These are phyloP conservation scores for Rhizopus delemar DNA, from an alignment of 371 early-diverging fungal genomes.

Conservation along the genomic window DNA sequence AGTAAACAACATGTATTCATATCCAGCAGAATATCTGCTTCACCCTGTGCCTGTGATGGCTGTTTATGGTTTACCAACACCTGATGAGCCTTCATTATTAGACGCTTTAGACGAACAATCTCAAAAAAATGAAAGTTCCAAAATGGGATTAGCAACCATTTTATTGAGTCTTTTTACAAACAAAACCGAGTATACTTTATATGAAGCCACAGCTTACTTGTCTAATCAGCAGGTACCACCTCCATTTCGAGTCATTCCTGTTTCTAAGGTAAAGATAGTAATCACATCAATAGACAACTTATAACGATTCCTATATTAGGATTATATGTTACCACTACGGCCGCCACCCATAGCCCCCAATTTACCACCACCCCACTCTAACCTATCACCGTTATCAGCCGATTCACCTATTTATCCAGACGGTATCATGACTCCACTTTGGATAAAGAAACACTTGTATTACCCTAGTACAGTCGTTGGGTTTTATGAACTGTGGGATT, in stretches of 20 bases:
- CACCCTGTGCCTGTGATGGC: constrained; percentile 76
- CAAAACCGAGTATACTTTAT: constrained; percentile 34
- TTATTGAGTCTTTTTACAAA: constrained; percentile 28
- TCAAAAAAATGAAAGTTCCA: neutral
- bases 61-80: constrained; percentile 56
- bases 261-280: constrained; percentile 34
- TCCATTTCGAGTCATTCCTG: constrained; percentile 40
- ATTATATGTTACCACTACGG: constrained; percentile 42
- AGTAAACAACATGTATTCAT: constrained; percentile 55
- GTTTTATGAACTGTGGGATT: constrained; percentile 70
- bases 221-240: constrained; percentile 21
- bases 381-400: constrained; percentile 69
- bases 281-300: neutral
- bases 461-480: constrained; percentile 70
- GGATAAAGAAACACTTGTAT: constrained; percentile 70
- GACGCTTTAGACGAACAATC: constrained; percentile 9
- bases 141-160: constrained; percentile 1
- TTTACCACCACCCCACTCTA: constrained; percentile 43
- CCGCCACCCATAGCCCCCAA: constrained; percentile 38
- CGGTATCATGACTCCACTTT: constrained; percentile 74
- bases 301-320: constrained; percentile 17
- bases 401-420: constrained; percentile 80
- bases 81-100: constrained; percentile 28
- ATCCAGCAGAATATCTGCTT: constrained; percentile 68
- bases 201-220: constrained; percentile 38